Base-by-base conservation (phyloP, 176 grass and related monocot species). In the Musa itinerans region DNA sequence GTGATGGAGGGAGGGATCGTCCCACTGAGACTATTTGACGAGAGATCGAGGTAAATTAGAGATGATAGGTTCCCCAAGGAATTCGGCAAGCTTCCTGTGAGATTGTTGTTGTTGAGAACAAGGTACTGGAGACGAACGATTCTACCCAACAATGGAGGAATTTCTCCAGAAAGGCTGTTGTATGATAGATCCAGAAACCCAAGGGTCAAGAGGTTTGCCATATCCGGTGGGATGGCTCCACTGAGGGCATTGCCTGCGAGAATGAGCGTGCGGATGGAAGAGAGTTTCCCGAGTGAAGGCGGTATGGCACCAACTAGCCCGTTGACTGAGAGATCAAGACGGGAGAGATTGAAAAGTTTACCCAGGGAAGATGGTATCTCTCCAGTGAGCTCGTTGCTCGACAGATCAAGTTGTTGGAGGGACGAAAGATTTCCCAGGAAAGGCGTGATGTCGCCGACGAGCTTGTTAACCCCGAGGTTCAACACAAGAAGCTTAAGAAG, bases 251-350 rank as follows among this genome's bases (percentile, higher is more conserved):
- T 75, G 73, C 10, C 11, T 8, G 68, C 34, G 49, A 71, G 14
- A 13, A 8, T 21, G 9, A 71, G 43, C 34, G 1, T 3, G 20
- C 52, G 21, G 50, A 59, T 52, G 53, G 25, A 74, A 50, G 10
- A 15, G 43, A 76, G 74, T 27, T 63, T 43, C 26, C 29, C 26
- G 0, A 74, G 34, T 13, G 59, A 73, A 66, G 67, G 34, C 0
- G 82, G 82, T 34, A 83, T 79, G 16, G 10, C 8, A 16, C 82
- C 75, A 0, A 50, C 8, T 8, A 83, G 76, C 9, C 25, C 1
- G 52, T 78, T 78, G 6, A 9, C 9, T 0, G 74, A 65, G 13
- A 76, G 59, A 13, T 65, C 43, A 19, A 76, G 57, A 19, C 51
- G 16, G n/a, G 27, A 2, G 25, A 75, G 13, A 19, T 11, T 22